A percentile compares a stretch with the other conserved stretches of the same genome.
phyloP scores from a whole-genome alignment of 2,329 filamentous ascomycete species.

The Xylariaceae sp. region DNA sequence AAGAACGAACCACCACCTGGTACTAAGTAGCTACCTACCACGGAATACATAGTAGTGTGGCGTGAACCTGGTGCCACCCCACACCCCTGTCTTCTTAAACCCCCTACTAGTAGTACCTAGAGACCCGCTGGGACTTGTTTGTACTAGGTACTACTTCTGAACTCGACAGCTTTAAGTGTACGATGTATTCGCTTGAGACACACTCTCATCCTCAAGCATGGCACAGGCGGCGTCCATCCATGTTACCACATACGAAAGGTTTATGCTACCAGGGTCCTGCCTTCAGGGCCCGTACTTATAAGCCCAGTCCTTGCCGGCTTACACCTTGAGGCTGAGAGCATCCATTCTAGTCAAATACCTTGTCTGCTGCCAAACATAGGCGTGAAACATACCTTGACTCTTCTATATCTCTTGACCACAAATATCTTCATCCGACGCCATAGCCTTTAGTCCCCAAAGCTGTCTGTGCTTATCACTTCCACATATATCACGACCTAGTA shows the following conservation, averaged over 20 bases:
- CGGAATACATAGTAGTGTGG: no score
- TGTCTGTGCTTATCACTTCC: constrained; percentile 14
- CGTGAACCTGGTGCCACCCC: no score
- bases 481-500: constrained; percentile 21
- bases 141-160: no score
- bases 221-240: constrained; percentile 36
- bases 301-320: constrained; percentile 34
- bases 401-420: constrained; percentile 31
- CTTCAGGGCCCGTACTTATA: constrained; percentile 37
- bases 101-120: no score
- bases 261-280: constrained; percentile 29
- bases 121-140: no score
- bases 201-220: constrained; percentile 29
- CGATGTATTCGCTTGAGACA: constrained; percentile 26
- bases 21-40: no score
- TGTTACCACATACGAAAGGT: constrained; percentile 25
- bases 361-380: constrained; percentile 34
- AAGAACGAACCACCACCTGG: no score
- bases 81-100: no score
- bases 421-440: constrained; percentile 30
- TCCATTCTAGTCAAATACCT: constrained; percentile 37
- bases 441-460: constrained; percentile 17
- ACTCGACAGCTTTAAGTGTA: constrained; percentile 26
- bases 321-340: constrained; percentile 41
- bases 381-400: constrained; percentile 29